Conservation (phyloP, 225 moss, liverwort and hornwort species). For the Physcomitrellopsis africana region DNA sequence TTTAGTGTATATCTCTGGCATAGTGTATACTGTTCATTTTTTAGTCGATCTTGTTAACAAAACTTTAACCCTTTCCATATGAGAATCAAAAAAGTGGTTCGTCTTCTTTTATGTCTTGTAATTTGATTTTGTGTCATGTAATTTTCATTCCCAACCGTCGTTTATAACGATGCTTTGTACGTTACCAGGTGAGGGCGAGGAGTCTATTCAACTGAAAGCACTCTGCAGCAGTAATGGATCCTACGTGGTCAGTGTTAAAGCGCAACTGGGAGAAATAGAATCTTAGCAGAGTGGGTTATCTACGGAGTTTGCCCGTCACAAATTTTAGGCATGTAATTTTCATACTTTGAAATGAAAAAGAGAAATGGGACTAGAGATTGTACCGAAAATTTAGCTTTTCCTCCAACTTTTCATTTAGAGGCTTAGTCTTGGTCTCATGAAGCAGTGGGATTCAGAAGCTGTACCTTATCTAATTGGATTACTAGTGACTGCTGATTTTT, state of each 20-base stretch:
- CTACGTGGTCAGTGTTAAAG: constrained; percentile 48
- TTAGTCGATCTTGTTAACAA: too few relatives aligned
- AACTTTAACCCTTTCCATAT: too few relatives aligned
- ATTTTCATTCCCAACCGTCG: neutral
- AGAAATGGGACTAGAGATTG: neutral
- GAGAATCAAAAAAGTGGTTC: neutral
- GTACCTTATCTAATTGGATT: neutral
- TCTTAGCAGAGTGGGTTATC: constrained; percentile 34
- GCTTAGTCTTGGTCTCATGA: neutral
- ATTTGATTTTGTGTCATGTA: neutral
- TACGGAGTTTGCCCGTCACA: constrained; percentile 18
- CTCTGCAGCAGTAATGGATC: constrained; percentile 53
- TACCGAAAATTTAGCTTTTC: neutral
- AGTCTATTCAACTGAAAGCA: constrained; percentile 57
- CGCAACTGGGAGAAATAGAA: constrained; percentile 49
- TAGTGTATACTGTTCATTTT: too few relatives aligned
- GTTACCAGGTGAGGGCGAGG: constrained; percentile 34
- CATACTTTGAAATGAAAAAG: constrained; percentile 19
- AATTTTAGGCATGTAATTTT: neutral
- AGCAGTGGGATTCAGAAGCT: neutral
- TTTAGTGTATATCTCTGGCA: too few relatives aligned
- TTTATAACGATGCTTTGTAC: neutral
- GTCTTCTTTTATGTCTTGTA: neutral
- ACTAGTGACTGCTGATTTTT: neutral
- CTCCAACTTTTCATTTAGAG: neutral